Evolutionary conservation across 768 basidiomycete genomes (phyloP), one percentile per base, ranked within the genome.

Genomic region (Lyophyllum atratum): DNA sequence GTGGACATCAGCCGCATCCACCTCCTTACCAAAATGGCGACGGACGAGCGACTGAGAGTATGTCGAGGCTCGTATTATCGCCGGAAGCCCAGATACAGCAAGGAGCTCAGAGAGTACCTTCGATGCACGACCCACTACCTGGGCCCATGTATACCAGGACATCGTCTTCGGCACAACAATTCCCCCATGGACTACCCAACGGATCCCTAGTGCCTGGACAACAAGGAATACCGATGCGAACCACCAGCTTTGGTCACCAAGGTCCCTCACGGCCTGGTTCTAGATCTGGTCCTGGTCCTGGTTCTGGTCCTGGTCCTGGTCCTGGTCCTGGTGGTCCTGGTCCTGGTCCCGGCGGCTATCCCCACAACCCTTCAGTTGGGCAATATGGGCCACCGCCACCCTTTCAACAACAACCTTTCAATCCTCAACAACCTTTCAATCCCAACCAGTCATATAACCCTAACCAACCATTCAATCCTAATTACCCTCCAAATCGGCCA

Each of bases 21-120:
- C 59, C 59, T 31, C 49, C 55, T 3, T 58, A 63, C 33, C 57
- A 52, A 34, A 62, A 63, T 31, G 34, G 34, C 10, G 64, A 65
- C 37, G 54, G 51, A 49, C 49, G 54, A 43, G 51, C 55, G 45
- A 45, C 61, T 31, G 60, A 62, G 19, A 60, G 54, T 40, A 60
- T 69, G 58, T 57, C 65, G 43, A 64, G 56, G 33, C 63, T 66
- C 7, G 52, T 63, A 10, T 55, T 66, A 24, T 67, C 70, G 19
- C 66, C 67, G 37, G 71, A 72, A 25, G 62, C 62, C 22, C 72
- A 74, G 47, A 56, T 68, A 19, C 72, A 68, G 49, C 68, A 65
- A 54, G 69, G 64, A 21, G 60, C 57, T 14, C 69, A 68, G 26
- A 57, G 65, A 51, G 53, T 61, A 3, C 66, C 67, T n/a, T 58